Percentiles rank a stretch among this genome's conserved stretches.
Evolutionary conservation across 192 early-diverging fungal genomes (phyloP).

Genomic region (Allomyces macrogynus): DNA sequence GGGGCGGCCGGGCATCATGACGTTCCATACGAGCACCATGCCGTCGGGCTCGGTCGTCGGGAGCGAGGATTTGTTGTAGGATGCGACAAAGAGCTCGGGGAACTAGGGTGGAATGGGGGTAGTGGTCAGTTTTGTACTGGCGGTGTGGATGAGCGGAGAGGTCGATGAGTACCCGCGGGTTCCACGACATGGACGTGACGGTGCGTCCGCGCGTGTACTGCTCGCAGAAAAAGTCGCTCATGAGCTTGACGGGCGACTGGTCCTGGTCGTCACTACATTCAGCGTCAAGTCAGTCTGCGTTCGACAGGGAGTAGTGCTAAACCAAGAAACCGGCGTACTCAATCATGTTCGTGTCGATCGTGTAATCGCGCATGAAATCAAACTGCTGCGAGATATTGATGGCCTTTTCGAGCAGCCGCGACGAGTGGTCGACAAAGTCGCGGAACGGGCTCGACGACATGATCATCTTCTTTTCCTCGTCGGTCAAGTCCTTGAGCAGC

Average conservation of each 20-base stretch:
- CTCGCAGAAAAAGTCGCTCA: conserved; percentile 59
- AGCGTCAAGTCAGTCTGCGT: no score
- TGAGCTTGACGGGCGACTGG: conserved; percentile 46
- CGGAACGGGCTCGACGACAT: conserved; percentile 51
- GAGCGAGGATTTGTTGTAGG: conserved; percentile 79
- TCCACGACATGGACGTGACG: conserved; percentile 89
- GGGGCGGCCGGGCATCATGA: conserved; percentile 64
- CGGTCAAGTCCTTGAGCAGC: conserved; percentile 43
- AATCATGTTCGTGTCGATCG: conserved; percentile 14
- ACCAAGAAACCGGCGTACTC: no score
- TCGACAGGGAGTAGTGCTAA: no score
- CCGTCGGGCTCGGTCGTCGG: conserved; percentile 84
- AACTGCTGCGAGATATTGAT: conserved; percentile 50
- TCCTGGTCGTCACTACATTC: conserved; percentile 31
- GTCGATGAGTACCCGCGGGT: conserved; percentile 34
- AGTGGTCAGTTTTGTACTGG: no score
- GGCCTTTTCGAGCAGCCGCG: conserved; percentile 75
- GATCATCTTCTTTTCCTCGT: conserved; percentile 65
- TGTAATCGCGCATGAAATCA: conserved; percentile 90
- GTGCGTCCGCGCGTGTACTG: conserved; percentile 64
- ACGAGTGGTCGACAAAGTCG: conserved; percentile 68
- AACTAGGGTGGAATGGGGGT: conserved; percentile 20
- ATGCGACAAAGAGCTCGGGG: conserved; percentile 67
- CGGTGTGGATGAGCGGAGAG: no score
- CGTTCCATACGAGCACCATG: conserved; percentile 84